Conservation (phyloP, 129 eudicot genomes). For the Flaveria bidentis region DNA sequence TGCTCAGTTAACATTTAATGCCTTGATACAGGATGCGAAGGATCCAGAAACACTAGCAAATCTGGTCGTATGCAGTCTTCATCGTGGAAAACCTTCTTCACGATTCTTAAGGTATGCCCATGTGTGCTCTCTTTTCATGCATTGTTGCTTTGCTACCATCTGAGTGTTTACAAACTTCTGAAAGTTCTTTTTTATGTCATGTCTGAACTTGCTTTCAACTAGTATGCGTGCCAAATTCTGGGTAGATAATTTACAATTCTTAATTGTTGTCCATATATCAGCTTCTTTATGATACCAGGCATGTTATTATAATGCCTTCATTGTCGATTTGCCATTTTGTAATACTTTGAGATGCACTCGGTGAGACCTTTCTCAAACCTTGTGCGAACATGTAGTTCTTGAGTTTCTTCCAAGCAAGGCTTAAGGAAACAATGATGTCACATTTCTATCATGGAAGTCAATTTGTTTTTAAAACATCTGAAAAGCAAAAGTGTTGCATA, state of each 20-base stretch:
- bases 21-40: slow-evolving; percentile 74
- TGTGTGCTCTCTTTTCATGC: neutral
- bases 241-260: slow-evolving; percentile 2
- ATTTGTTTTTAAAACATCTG: too few species aligned
- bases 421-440: too few species aligned
- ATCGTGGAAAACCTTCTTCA: slow-evolving; percentile 77
- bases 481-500: too few species aligned
- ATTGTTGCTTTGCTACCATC: neutral
- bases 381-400: too few species aligned
- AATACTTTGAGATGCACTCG: neutral
- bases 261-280: neutral
- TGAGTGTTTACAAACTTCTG: neutral
- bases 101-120: slow-evolving; percentile 71
- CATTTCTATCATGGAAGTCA: too few species aligned
- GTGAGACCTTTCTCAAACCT: too few species aligned
- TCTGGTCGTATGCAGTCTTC: slow-evolving; percentile 88
- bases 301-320: neutral
- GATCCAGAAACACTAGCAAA: slow-evolving; percentile 94
- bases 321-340: neutral
- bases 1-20: slow-evolving; percentile 3
- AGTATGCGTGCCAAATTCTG: slow-evolving; percentile 1
- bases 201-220: neutral
- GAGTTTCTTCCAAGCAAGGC: too few species aligned
- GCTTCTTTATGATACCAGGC: neutral
- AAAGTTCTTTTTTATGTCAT: neutral